A percentile compares a stretch with the other conserved stretches of the same genome.
These are phyloP conservation scores for Saccharomyces hybrid DNA, from an alignment of 1,139 yeast genomes.

Conservation along the genomic window DNA sequence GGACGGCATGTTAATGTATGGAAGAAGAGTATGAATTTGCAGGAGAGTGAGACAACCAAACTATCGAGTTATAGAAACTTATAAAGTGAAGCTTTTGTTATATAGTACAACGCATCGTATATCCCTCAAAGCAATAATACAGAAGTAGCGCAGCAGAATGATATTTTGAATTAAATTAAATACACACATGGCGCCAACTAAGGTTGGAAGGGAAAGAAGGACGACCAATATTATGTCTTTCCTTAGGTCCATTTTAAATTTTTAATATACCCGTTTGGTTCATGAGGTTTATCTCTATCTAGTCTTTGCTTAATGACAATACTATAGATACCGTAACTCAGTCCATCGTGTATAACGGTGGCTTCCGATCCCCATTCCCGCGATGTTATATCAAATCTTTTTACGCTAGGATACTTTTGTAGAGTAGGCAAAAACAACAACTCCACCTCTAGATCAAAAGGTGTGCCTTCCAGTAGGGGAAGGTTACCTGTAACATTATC, in stretches of 20 bases:
- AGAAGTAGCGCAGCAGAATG: neutral
- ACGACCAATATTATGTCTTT: neutral
- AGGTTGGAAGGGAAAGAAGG: neutral
- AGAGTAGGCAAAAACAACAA: constrained; percentile 64
- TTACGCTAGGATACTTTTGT: constrained; percentile 52
- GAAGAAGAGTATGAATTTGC: neutral
- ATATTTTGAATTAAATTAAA: neutral
- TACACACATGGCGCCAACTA: neutral
- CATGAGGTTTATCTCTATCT: neutral
- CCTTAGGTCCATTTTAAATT: constrained; percentile 1
- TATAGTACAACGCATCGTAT: neutral
- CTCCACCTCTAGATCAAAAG: constrained; percentile 58
- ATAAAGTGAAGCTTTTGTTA: neutral
- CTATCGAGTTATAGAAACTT: neutral
- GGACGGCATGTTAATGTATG: neutral
- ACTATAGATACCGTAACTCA: constrained; percentile 26
- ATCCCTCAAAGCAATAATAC: neutral
- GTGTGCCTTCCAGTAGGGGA: constrained; percentile 20
- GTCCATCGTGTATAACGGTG: constrained; percentile 27
- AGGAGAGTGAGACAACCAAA: neutral
- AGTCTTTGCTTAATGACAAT: constrained; percentile 18
- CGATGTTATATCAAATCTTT: constrained; percentile 61
- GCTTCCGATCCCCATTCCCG: constrained; percentile 50
- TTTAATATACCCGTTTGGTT: constrained; percentile 2
- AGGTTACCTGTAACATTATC: constrained; percentile 30